Conservation (phyloP, 192 early-diverging fungal genomes). For the Coemansia sp. region DNA sequence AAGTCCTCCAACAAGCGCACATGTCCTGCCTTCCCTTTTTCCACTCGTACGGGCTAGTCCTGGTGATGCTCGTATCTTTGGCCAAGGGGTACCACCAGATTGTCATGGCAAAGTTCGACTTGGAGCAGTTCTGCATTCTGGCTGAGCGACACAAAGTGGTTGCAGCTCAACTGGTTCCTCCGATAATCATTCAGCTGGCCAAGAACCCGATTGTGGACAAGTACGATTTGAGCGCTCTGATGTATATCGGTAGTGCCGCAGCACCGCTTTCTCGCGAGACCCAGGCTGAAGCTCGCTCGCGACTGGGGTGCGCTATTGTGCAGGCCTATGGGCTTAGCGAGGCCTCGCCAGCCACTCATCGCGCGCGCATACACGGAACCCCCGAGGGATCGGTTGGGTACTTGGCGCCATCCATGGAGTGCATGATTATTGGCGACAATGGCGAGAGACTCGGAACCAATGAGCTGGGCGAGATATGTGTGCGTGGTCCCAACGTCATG, state of each 20-base stretch:
- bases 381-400: constrained; percentile 64
- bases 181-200: constrained; percentile 65
- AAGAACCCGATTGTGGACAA: constrained; percentile 74
- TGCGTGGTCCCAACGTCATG: constrained; percentile 87
- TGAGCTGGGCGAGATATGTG: constrained; percentile 79
- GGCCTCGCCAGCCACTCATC: constrained; percentile 43
- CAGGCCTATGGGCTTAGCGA: constrained; percentile 73
- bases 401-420: constrained; percentile 69
- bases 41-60: constrained; percentile 67
- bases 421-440: constrained; percentile 71
- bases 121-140: constrained; percentile 58
- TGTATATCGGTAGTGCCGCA: constrained; percentile 66
- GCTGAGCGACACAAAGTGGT: constrained; percentile 71
- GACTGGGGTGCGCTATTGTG: constrained; percentile 45
- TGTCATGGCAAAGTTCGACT: constrained; percentile 74
- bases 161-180: constrained; percentile 64
- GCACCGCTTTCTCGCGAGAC: constrained; percentile 77
- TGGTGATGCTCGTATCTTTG: constrained; percentile 28
- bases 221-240: constrained; percentile 68
- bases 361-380: constrained; percentile 13
- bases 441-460: constrained; percentile 61
- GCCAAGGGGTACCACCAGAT: constrained; percentile 58
- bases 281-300: constrained; percentile 47
- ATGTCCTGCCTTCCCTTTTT: constrained; percentile 63
- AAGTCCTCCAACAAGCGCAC: constrained; percentile 11